Evolutionary conservation across 495 filamentous ascomycete genomes (phyloP).

Genomic region (Annulohypoxylon maeteangense): DNA sequence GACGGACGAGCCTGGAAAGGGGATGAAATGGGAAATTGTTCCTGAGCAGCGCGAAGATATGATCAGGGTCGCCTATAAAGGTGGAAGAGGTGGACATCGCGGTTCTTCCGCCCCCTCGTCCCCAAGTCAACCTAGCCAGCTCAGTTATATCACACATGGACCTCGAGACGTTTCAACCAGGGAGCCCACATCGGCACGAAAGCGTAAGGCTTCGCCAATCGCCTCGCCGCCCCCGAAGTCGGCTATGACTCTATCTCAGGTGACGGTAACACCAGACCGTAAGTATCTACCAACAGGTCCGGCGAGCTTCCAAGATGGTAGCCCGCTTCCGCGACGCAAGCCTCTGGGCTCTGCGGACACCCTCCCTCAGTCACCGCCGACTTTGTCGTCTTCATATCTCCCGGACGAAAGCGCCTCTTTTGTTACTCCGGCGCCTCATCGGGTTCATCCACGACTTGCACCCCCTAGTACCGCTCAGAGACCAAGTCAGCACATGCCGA

Average conservation of each 20-base stretch:
- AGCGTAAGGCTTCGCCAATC: slow-evolving; percentile 62
- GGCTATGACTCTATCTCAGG: slow-evolving; percentile 59
- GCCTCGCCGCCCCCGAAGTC: slow-evolving; percentile 60
- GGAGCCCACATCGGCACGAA: slow-evolving; percentile 55
- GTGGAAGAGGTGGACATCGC: slow-evolving; percentile 66
- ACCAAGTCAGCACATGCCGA: slow-evolving; percentile 94
- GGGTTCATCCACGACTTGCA: slow-evolving; percentile 83
- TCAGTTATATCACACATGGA: slow-evolving; percentile 61
- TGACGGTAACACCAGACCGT: slow-evolving; percentile 69
- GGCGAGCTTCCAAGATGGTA: slow-evolving; percentile 66
- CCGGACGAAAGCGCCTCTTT: slow-evolving; percentile 66
- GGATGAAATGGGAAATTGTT: slow-evolving; percentile 97
- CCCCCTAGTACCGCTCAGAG: slow-evolving; percentile 90
- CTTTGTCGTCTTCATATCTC: slow-evolving; percentile 70
- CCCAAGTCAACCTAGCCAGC: slow-evolving; percentile 57
- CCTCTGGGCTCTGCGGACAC: slow-evolving; percentile 59
- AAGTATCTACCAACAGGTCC: slow-evolving; percentile 33
- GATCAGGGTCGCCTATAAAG: slow-evolving; percentile 58
- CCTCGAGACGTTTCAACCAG: slow-evolving; percentile 58
- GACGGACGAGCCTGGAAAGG: slow-evolving; percentile 96
- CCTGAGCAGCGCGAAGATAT: slow-evolving; percentile 81
- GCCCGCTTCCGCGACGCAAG: slow-evolving; percentile 64
- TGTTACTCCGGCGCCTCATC: slow-evolving; percentile 85
- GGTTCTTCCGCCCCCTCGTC: slow-evolving; percentile 68
- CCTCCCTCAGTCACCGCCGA: slow-evolving; percentile 72